Evolutionary conservation across 768 basidiomycete genomes (phyloP).

Genomic region (Termitomyces sp.): DNA sequence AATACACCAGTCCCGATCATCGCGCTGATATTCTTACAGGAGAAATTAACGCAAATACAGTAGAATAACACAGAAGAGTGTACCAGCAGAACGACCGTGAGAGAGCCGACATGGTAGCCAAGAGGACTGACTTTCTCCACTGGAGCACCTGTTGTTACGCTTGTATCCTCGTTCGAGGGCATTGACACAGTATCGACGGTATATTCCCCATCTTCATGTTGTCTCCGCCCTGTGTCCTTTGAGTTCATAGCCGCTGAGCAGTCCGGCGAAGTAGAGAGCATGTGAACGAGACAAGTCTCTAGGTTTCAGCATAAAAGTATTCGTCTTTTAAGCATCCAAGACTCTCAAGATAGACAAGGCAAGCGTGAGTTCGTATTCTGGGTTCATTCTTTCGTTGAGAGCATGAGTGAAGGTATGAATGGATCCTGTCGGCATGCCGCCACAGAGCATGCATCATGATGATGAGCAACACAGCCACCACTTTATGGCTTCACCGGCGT

Average conservation of each 20-base stretch:
- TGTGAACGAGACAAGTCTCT: too few relatives aligned
- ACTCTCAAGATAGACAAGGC: neutral
- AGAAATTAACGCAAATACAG: neutral
- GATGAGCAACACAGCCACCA: neutral
- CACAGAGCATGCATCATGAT: too few relatives aligned
- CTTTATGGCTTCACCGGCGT: neutral
- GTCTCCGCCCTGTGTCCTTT: slow-evolving; percentile 5
- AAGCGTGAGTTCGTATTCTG: neutral
- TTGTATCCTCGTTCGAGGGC: slow-evolving; percentile 23
- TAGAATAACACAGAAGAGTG: neutral
- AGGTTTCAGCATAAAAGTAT: too few relatives aligned
- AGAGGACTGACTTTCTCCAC: slow-evolving; percentile 28
- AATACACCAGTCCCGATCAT: slow-evolving; percentile 36
- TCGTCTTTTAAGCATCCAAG: neutral
- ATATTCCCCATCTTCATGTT: slow-evolving; percentile 11
- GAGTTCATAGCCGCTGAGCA: slow-evolving; percentile 10
- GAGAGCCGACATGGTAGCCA: slow-evolving; percentile 27
- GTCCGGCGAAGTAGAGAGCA: neutral
- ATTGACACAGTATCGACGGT: slow-evolving; percentile 11
- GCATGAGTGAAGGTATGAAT: neutral
- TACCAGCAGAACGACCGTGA: slow-evolving; percentile 13
- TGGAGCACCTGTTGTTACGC: slow-evolving; percentile 23
- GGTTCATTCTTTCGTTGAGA: neutral
- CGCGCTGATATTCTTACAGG: slow-evolving; percentile 25
- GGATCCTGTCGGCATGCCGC: neutral